phyloP scores from a whole-genome alignment of 257 asterid species.

The Leptodermis oblonga region DNA sequence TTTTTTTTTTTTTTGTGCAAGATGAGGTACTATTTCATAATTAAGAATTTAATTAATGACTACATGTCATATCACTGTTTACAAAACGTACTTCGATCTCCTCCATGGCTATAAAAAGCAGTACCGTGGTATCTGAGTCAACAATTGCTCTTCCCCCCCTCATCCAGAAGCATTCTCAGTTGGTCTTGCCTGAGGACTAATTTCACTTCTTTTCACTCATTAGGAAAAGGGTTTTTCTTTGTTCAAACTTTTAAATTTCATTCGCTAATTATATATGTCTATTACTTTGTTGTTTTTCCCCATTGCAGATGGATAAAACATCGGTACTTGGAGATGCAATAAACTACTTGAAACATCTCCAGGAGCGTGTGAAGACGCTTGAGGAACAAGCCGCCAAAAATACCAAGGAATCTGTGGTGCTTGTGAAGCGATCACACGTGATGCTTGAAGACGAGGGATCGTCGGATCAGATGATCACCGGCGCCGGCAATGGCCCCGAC shows the following conservation, averaged over 20 bases:
- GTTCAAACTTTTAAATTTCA: not conserved
- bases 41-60: no score
- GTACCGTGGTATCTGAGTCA: no score
- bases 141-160: not conserved
- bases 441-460: conserved; percentile 34
- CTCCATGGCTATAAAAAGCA: not conserved
- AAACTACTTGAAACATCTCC: conserved; percentile 17
- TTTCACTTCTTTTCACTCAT: no score
- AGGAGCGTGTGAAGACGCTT: conserved; percentile 27
- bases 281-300: not conserved
- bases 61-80: no score
- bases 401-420: conserved; percentile 25
- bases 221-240: not conserved
- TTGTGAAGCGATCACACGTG: conserved; percentile 32
- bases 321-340: conserved; percentile 42
- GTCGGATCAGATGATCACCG: conserved; percentile 19
- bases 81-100: not conserved
- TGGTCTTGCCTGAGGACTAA: no score
- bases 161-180: not conserved
- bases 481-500: conserved; percentile 1
- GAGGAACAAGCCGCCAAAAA: conserved; percentile 32
- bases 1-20: no score
- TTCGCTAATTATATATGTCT: no score
- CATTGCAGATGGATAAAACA: conserved; percentile 39
- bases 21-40: no score